Conservation (phyloP, 352 stramenopile genomes). For the Phytophthora chlamydospora region DNA sequence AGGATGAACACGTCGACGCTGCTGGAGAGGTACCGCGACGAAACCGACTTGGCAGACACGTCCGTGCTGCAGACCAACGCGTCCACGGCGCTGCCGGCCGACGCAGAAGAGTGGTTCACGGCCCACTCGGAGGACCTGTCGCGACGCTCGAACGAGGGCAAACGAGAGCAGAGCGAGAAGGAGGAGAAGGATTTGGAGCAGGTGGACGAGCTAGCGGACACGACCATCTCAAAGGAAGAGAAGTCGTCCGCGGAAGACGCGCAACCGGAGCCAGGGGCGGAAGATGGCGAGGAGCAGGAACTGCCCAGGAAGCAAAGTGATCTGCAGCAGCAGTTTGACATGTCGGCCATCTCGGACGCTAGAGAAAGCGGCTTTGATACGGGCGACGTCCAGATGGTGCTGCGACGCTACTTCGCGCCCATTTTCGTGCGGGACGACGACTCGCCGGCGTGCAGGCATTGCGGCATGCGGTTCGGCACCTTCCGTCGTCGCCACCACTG, state of each 20-base stretch:
- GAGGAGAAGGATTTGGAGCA: conserved; percentile 22
- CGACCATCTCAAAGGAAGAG: conserved; percentile 18
- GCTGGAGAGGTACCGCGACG: conserved; percentile 42
- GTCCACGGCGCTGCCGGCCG: conserved; percentile 25
- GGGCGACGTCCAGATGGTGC: conserved; percentile 41
- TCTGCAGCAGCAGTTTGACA: conserved; percentile 14
- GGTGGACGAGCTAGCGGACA: background rate
- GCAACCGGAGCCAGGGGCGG: conserved; percentile 1
- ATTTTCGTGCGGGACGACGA: conserved; percentile 60
- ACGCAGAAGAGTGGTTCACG: conserved; percentile 43
- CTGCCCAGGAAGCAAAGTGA: conserved; percentile 30
- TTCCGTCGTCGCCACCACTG: conserved; percentile 82
- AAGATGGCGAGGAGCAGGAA: conserved; percentile 9
- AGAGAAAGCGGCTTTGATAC: conserved; percentile 33
- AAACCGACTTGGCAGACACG: conserved; percentile 28
- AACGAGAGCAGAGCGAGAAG: conserved; percentile 10
- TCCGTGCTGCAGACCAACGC: conserved; percentile 28
- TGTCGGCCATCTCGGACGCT: conserved; percentile 12
- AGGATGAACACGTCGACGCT: conserved; percentile 33
- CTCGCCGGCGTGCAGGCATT: conserved; percentile 60
- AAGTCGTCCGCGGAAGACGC: background rate
- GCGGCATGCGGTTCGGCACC: conserved; percentile 72
- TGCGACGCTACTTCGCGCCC: conserved; percentile 66
- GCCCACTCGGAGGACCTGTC: conserved; percentile 24
- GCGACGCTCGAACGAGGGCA: conserved; percentile 11